phyloP scores from a whole-genome alignment of 1,284 basidiomycete genomes.

The Paramarasmius palmivorus region DNA sequence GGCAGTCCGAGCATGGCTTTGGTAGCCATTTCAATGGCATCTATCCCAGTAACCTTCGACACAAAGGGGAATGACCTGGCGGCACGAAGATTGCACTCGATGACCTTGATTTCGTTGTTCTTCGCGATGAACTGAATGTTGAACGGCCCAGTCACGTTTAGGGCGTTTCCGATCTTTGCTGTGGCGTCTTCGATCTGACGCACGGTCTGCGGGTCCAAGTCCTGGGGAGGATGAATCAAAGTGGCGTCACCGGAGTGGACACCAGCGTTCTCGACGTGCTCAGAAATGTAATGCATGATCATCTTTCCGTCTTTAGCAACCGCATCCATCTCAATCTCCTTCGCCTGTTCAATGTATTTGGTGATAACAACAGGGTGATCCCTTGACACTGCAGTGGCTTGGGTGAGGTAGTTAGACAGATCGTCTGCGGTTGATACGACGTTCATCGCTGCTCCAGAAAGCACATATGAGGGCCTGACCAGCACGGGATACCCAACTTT shows the following conservation, averaged over 20 bases:
- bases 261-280: conserved; percentile 99
- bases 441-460: conserved; percentile 99
- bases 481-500: conserved; percentile 94
- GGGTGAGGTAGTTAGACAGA: conserved; percentile 88
- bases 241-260: conserved; percentile 98
- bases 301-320: conserved; percentile 96
- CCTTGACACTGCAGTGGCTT: conserved; percentile 95
- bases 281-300: conserved; percentile 99
- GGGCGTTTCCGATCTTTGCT: conserved; percentile 95
- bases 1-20: conserved; percentile 95
- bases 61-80: conserved; percentile 99
- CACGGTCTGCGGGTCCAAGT: conserved; percentile 95
- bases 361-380: conserved; percentile 98
- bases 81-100: conserved; percentile 98
- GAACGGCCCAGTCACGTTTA: conserved; percentile 98
- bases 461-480: conserved; percentile 96
- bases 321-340: conserved; percentile 99
- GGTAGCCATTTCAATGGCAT: conserved; percentile 98
- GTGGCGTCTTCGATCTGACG: conserved; percentile 96
- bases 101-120: conserved; percentile 99
- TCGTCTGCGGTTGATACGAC: conserved; percentile 95
- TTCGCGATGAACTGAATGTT: conserved; percentile 99
- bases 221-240: conserved; percentile 96
- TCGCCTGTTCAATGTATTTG: conserved; percentile 99
- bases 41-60: conserved; percentile 95